Evolutionary conservation across 2,329 filamentous ascomycete genomes (phyloP), one percentile per base, ranked within the genome.

Genomic region (Nemania sp.): DNA sequence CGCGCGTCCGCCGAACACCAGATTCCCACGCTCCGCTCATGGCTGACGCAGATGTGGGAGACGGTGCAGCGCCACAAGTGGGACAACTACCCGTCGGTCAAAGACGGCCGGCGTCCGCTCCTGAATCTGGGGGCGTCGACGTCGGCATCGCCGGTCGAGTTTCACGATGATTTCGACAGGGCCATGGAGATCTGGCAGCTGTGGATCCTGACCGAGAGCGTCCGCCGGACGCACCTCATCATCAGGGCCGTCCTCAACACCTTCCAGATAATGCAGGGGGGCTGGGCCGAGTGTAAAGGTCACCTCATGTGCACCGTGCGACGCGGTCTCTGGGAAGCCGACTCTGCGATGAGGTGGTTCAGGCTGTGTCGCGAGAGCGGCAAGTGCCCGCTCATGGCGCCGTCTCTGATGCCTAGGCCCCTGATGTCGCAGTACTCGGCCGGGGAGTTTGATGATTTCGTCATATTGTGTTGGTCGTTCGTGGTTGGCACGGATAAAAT

Each of bases 401-500:
- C 59, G 5, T 46, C 35, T 47, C 18, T 62, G 5, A 25, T 21
- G 2, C 59, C 59, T 17, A 37, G 50, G 3, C 54, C 59, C 2
- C 7, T 62, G n/a, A 58, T 62, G 12, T 54, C 59, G 17, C 54
- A 47, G 13, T 58, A 62, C 21, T 35, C 35, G 9, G 49, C 59
- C 2, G 37, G 17, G 9, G 59, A 62, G 3, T 49, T 58, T 25
- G 59, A 62, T 25, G 54, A 58, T 18, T 62, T 62, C 25, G 50
- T 43, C 12, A 62, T 40, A 34, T 15, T 58, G 13, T 54, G 34
- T n/a, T 62, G 59, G 59, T 49, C 59, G 4, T 62, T 58, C 17
- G 46, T 62, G 17, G 49, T 62, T 3, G 59, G 54, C 6, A 46
- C 49, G 12, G 59, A 62, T 29, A 62, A 58, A 48, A 54, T 62